phyloP scores from a whole-genome alignment of 106 monocot species.

The Vanilla planifolia region DNA sequence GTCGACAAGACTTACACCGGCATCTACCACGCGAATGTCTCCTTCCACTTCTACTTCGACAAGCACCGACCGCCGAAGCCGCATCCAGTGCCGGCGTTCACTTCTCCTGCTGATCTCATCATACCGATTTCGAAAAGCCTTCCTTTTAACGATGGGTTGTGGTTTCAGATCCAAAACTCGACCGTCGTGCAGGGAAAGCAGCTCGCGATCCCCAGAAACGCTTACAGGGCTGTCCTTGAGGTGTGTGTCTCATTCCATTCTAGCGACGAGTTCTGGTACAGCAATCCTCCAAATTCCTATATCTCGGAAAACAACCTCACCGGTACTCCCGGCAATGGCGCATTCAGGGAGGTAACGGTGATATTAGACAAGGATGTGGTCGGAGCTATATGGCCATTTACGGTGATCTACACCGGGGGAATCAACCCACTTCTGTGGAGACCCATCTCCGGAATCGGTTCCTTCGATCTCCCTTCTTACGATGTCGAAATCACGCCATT shows the following conservation, averaged over 20 bases:
- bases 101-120: slow-evolving; percentile 60
- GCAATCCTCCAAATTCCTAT: slow-evolving; percentile 69
- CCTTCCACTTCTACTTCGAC: slow-evolving; percentile 14
- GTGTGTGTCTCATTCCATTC: slow-evolving; percentile 73
- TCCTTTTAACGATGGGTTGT: slow-evolving; percentile 72
- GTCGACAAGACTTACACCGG: slow-evolving; percentile 19
- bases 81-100: slow-evolving; percentile 9
- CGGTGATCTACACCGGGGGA: slow-evolving; percentile 88
- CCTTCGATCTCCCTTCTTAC: slow-evolving; percentile 78
- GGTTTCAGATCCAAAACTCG: slow-evolving; percentile 64
- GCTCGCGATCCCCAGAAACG: slow-evolving; percentile 51
- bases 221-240: slow-evolving; percentile 81
- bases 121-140: slow-evolving; percentile 64
- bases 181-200: slow-evolving; percentile 35
- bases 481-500: slow-evolving; percentile 89
- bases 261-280: slow-evolving; percentile 87
- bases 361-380: slow-evolving; percentile 52
- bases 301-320: slow-evolving; percentile 53
- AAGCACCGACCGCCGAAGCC: slow-evolving; percentile 35
- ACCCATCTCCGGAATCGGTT: slow-evolving; percentile 84
- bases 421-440: slow-evolving; percentile 91
- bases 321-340: slow-evolving; percentile 40
- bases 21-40: slow-evolving; percentile 18
- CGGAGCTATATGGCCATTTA: slow-evolving; percentile 88
- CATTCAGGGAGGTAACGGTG: slow-evolving; percentile 70